Evolutionary conservation across 352 stramenopile species (phyloP).

Genomic region (Globisporangium acanthophoron): DNA sequence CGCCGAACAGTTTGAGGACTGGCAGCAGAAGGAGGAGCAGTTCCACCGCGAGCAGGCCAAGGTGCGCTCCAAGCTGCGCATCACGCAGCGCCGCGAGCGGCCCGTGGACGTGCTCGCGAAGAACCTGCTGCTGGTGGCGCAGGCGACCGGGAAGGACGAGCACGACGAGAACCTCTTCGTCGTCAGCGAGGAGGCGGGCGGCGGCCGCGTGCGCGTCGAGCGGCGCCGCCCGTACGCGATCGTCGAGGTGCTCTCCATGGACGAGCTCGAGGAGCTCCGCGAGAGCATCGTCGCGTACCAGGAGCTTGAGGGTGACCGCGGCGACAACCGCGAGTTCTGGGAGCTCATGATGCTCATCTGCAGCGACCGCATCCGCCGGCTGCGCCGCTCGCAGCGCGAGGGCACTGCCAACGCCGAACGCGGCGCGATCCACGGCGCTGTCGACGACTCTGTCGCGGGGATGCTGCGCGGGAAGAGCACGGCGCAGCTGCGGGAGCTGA

Average conservation of each 20-base stretch:
- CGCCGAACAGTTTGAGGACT: slow-evolving; percentile 96
- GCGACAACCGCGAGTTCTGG: slow-evolving; percentile 85
- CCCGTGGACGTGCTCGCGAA: slow-evolving; percentile 97
- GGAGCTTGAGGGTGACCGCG: slow-evolving; percentile 74
- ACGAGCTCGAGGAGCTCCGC: slow-evolving; percentile 78
- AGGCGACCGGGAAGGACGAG: slow-evolving; percentile 61
- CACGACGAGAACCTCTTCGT: slow-evolving; percentile 49
- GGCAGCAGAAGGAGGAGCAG: slow-evolving; percentile 97
- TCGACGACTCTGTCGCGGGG: slow-evolving; percentile 84
- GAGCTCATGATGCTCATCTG: slow-evolving; percentile 72
- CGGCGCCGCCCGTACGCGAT: slow-evolving; percentile 62
- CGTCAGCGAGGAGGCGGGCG: slow-evolving; percentile 14
- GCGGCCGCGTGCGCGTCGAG: slow-evolving; percentile 72
- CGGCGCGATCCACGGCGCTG: slow-evolving; percentile 79
- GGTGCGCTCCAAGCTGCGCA: slow-evolving; percentile 87
- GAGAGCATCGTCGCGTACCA: slow-evolving; percentile 89
- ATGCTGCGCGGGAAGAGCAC: slow-evolving; percentile 86
- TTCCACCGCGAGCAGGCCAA: slow-evolving; percentile 95
- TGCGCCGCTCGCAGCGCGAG: slow-evolving; percentile 60
- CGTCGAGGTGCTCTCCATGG: slow-evolving; percentile 71
- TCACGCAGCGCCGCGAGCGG: slow-evolving; percentile 90
- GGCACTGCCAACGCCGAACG: slow-evolving; percentile 42
- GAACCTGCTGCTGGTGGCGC: slow-evolving; percentile 96
- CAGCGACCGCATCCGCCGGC: slow-evolving; percentile 59
- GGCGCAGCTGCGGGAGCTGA: slow-evolving; percentile 37